phyloP scores from a whole-genome alignment of 75 land plant species.

The Picea sitchensis region DNA sequence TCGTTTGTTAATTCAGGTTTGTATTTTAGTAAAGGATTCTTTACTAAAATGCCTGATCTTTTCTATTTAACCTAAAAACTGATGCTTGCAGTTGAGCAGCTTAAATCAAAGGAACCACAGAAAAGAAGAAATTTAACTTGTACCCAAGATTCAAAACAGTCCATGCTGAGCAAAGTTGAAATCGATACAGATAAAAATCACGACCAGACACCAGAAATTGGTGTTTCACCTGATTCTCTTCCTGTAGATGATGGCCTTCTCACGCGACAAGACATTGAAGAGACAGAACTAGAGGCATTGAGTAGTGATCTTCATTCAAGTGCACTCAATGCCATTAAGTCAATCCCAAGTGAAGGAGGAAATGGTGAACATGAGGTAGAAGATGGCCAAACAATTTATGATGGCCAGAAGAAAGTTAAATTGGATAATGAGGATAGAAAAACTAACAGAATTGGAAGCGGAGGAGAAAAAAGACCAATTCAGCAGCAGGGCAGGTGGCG shows the following conservation, averaged over 20 bases:
- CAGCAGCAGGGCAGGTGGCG: slow-evolving; percentile 90
- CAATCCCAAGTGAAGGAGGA: not conserved
- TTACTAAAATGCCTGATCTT: slow-evolving; percentile 87
- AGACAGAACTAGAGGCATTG: not conserved
- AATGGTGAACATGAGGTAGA: slow-evolving; percentile 4
- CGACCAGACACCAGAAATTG: not conserved
- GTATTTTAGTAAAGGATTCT: too few species aligned
- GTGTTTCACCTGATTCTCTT: not conserved
- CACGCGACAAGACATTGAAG: slow-evolving; percentile 10
- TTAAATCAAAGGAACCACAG: slow-evolving; percentile 8
- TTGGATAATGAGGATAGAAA: slow-evolving; percentile 17
- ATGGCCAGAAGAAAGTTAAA: not conserved
- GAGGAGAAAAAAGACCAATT: slow-evolving; percentile 27
- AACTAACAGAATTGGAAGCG: not conserved
- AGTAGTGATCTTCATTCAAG: not conserved
- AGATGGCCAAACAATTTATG: slow-evolving; percentile 8
- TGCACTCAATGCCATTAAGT: slow-evolving; percentile 1
- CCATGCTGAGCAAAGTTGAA: not conserved
- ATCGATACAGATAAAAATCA: not conserved
- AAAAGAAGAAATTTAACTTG: not conserved
- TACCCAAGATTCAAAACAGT: not conserved
- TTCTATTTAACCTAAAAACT: slow-evolving; percentile 47
- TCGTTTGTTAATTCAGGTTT: too few species aligned
- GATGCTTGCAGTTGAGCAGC: slow-evolving; percentile 57
- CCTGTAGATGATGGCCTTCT: not conserved